Evolutionary conservation across 2,329 filamentous ascomycete genomes (phyloP).

Genomic region (Epichloe elymi): DNA sequence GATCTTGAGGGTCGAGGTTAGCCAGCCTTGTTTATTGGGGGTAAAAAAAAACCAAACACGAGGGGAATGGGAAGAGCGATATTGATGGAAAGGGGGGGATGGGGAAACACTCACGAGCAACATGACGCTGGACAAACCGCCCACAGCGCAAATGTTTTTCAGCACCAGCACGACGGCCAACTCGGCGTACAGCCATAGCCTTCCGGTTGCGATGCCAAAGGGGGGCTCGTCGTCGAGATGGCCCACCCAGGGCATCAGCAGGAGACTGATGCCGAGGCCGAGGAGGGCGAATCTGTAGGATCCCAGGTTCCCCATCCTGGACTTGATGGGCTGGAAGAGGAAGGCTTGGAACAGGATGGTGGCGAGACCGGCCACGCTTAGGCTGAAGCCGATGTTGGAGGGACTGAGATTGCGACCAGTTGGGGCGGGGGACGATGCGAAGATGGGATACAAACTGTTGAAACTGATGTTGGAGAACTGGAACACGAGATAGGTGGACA

Average conservation of each 20-base stretch:
- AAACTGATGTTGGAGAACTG: constrained; percentile 90
- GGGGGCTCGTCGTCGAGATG: constrained; percentile 49
- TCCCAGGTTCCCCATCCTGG: constrained; percentile 69
- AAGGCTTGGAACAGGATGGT: constrained; percentile 87
- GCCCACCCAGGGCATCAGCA: constrained; percentile 80
- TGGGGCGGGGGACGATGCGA: constrained; percentile 61
- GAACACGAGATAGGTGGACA: constrained; percentile 82
- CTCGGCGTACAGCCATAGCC: constrained; percentile 64
- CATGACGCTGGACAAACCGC: constrained; percentile 79
- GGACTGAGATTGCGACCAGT: constrained; percentile 65
- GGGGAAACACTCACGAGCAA: constrained; percentile 50
- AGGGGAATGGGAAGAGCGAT: not conserved
- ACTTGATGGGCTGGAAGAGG: constrained; percentile 66
- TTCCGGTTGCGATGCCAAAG: constrained; percentile 46
- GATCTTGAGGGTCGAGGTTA: constrained; percentile 40
- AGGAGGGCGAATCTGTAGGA: constrained; percentile 70
- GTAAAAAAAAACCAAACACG: too few species aligned
- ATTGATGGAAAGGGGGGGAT: not conserved
- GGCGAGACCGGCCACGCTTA: constrained; percentile 71
- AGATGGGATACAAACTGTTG: constrained; percentile 91
- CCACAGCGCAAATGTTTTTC: constrained; percentile 83
- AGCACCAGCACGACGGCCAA: constrained; percentile 69
- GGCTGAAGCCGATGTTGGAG: constrained; percentile 68
- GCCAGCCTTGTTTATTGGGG: not conserved
- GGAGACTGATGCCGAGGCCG: constrained; percentile 69